Evolutionary conservation across 2,329 filamentous ascomycete species (phyloP), one percentile per base, ranked within the genome.

Genomic region (Chaetomium sp.): DNA sequence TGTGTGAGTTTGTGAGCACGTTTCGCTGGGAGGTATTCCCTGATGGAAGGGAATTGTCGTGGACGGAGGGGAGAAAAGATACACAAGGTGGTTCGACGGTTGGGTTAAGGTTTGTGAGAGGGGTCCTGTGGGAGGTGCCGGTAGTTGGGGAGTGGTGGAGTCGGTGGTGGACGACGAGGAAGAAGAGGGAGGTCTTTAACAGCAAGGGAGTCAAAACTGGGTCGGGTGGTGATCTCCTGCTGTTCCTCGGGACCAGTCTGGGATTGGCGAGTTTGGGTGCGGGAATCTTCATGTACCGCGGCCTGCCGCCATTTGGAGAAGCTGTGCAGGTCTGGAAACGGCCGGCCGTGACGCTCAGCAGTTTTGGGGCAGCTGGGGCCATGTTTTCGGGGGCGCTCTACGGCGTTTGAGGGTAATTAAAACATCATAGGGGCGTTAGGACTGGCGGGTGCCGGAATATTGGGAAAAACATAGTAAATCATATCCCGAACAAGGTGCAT

Each of bases 1-100:
- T 69, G 45, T 58, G 59, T 5, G 53, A 57, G 36, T 66, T 68
- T 46, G 66, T 67, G 41, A 57, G 60, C 27, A 46, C 52, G 35
- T 63, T 59, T 47, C n/a, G 46, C 48, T 40, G n/a, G 41, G 53
- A 55, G 40, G 42, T 58, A 32, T 59, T 62, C 14, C 49, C 36
- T 3, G 52, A 35, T 1, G 44, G 14, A 1, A 38, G 35, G 6
- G 32, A 38, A 43, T 41, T 10, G 36, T 14, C 64, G 50, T 11
- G 33, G 47, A 53, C n/a, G 54, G 41, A 4, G 33, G 14, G 44
- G 50, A 14, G 11, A 33, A 41, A 6, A 50, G 38, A 10, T 38
- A 42, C 38, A 51, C 27, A 2, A 35, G 54, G 14, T 49, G 9
- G 37, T 38, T 38, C 37, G 40, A 14, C 7, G 7, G 57, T 61